A percentile compares a stretch with the other conserved stretches of the same genome.
These are phyloP conservation scores for Saccharomyces hybrid DNA, from an alignment of 1,139 yeast species.

Conservation along the genomic window DNA sequence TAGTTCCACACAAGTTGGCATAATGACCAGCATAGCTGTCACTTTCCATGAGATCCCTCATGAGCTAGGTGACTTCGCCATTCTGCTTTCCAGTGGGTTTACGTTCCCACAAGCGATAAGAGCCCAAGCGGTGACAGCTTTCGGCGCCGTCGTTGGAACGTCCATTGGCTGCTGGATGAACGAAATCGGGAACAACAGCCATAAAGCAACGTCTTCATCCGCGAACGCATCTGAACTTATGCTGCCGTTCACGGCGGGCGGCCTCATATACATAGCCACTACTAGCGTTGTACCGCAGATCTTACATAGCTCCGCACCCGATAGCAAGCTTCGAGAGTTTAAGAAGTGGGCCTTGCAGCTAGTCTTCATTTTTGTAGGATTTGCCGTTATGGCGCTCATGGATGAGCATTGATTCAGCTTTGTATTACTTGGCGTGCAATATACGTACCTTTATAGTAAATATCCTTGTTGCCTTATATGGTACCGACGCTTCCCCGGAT, in stretches of 20 bases:
- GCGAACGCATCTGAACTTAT: constrained; percentile 38
- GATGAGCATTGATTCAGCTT: not conserved
- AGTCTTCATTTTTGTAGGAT: constrained; percentile 5
- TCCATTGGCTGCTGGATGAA: constrained; percentile 47
- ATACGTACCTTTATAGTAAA: not conserved
- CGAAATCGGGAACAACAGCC: constrained; percentile 12
- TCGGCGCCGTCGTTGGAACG: constrained; percentile 60
- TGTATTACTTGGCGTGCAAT: not conserved
- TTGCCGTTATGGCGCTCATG: constrained; percentile 7
- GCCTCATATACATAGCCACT: constrained; percentile 58
- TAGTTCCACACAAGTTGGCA: constrained; percentile 49
- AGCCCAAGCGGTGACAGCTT: constrained; percentile 55
- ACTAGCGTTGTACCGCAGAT: constrained; percentile 62
- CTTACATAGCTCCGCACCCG: constrained; percentile 32
- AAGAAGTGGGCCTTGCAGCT: constrained; percentile 4
- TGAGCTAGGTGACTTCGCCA: constrained; percentile 66
- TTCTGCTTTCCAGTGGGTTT: constrained; percentile 57
- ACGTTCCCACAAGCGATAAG: constrained; percentile 53
- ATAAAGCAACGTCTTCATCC: constrained; percentile 1
- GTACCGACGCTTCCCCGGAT: not conserved
- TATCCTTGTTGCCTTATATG: not conserved
- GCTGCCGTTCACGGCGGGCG: constrained; percentile 68
- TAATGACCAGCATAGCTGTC: constrained; percentile 57
- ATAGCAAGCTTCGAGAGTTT: constrained; percentile 15
- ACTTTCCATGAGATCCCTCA: constrained; percentile 70